These are phyloP conservation scores for Suillus weaverae DNA, from an alignment of 768 basidiomycete species.

Conservation along the genomic window DNA sequence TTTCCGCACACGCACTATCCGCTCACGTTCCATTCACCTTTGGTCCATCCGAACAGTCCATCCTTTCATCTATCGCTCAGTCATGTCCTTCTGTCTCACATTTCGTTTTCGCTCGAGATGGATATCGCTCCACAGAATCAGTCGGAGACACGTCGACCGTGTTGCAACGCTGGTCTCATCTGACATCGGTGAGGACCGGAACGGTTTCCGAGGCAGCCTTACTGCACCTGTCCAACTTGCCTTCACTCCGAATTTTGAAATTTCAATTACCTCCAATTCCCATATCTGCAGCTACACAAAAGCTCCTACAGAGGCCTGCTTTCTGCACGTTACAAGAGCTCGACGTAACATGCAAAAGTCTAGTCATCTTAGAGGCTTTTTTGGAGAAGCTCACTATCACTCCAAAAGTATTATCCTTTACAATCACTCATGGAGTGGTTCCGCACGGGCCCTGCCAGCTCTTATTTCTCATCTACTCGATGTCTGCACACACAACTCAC, in stretches of 20 bases:
- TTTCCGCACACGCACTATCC: neutral
- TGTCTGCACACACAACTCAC: neutral
- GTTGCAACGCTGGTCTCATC: neutral
- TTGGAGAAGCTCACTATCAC: neutral
- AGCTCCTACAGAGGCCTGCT: neutral
- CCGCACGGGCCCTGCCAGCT: neutral
- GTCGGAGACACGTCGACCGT: neutral
- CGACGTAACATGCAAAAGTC: neutral
- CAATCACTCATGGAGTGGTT: neutral
- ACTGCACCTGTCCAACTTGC: neutral
- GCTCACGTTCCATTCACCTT: neutral
- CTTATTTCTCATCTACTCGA: neutral
- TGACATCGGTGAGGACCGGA: neutral
- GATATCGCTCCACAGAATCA: no score
- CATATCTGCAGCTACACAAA: neutral
- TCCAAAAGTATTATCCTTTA: neutral
- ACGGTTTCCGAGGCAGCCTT: neutral
- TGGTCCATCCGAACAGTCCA: neutral
- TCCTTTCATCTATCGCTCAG: neutral
- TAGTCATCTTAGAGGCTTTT: neutral
- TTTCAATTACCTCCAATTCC: neutral
- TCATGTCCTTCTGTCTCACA: neutral
- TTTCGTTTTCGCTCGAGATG: neutral
- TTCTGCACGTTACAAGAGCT: neutral
- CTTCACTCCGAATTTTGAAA: neutral